phyloP scores from a whole-genome alignment of 805 yeast genomes.

The Zygosaccharomyces bailii region DNA sequence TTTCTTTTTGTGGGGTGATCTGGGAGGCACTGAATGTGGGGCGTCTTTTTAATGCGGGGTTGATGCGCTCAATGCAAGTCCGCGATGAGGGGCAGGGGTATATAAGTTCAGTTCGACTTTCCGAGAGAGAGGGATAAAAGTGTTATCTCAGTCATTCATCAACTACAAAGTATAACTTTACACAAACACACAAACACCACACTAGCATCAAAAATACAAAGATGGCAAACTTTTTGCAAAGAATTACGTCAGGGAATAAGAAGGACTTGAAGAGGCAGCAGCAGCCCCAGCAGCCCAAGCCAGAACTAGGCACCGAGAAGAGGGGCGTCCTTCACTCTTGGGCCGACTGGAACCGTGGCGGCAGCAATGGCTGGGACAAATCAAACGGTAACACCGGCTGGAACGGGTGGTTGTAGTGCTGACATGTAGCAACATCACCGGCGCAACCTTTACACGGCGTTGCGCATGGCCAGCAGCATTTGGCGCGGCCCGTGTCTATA shows the following conservation, averaged over 20 bases:
- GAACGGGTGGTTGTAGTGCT: not conserved
- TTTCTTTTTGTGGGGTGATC: too few species aligned
- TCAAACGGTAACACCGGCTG: not conserved
- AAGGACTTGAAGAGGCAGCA: not conserved
- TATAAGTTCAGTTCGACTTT: too few species aligned
- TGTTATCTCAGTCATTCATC: too few species aligned
- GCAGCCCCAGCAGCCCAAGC: not conserved
- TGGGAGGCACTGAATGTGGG: too few species aligned
- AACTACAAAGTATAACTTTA: too few species aligned
- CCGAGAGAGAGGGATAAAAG: too few species aligned
- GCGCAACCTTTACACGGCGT: too few species aligned
- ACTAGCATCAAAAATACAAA: not conserved
- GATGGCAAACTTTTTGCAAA: conserved; percentile 3
- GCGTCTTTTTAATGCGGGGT: too few species aligned
- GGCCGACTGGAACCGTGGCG: not conserved
- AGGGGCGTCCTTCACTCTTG: not conserved
- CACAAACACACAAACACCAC: not conserved
- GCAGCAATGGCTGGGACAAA: not conserved
- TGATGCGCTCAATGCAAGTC: too few species aligned
- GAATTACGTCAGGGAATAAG: not conserved
- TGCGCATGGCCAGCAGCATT: not conserved
- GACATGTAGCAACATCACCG: too few species aligned
- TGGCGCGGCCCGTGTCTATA: too few species aligned
- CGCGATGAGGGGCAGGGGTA: too few species aligned
- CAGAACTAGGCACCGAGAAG: not conserved